Conservation (phyloP, 2,329 filamentous ascomycete species). For the Diaporthe batatas region DNA sequence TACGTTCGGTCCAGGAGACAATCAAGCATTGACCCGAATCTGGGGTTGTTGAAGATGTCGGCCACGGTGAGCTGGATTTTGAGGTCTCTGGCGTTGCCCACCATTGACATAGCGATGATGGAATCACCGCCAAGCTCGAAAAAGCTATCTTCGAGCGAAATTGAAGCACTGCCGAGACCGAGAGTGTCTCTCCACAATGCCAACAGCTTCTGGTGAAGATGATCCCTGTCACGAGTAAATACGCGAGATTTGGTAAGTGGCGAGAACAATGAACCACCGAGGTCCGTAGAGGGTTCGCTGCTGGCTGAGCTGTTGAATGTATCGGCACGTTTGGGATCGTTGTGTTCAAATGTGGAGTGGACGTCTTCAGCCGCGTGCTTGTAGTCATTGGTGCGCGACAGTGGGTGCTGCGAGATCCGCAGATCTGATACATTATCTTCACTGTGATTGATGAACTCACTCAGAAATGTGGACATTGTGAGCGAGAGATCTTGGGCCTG, state of each 20-base stretch:
- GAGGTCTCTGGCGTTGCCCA: slow-evolving; percentile 37
- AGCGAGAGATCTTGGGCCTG: slow-evolving; percentile 13
- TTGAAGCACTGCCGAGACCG: not conserved
- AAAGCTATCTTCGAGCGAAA: slow-evolving; percentile 45
- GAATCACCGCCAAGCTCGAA: slow-evolving; percentile 51
- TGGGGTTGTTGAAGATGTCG: slow-evolving; percentile 12
- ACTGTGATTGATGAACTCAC: not conserved
- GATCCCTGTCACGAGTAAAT: not conserved
- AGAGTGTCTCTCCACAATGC: slow-evolving; percentile 18
- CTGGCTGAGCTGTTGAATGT: not conserved
- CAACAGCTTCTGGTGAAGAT: not conserved
- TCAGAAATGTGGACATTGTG: not conserved
- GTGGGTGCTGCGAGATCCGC: not conserved
- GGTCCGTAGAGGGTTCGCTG: slow-evolving; percentile 2
- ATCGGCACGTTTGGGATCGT: not conserved
- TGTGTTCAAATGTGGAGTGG: too few relatives aligned
- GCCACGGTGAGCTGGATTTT: slow-evolving; percentile 15
- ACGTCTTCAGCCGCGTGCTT: not conserved
- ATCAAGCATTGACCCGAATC: slow-evolving; percentile 11
- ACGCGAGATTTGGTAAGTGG: not conserved
- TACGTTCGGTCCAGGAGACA: not conserved
- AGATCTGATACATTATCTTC: not conserved
- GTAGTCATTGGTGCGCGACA: not conserved
- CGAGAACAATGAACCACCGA: not conserved
- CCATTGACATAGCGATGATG: slow-evolving; percentile 46